Evolutionary conservation across 1,284 basidiomycete genomes (phyloP).

Genomic region (Apiotrichum mycotoxinovorans): DNA sequence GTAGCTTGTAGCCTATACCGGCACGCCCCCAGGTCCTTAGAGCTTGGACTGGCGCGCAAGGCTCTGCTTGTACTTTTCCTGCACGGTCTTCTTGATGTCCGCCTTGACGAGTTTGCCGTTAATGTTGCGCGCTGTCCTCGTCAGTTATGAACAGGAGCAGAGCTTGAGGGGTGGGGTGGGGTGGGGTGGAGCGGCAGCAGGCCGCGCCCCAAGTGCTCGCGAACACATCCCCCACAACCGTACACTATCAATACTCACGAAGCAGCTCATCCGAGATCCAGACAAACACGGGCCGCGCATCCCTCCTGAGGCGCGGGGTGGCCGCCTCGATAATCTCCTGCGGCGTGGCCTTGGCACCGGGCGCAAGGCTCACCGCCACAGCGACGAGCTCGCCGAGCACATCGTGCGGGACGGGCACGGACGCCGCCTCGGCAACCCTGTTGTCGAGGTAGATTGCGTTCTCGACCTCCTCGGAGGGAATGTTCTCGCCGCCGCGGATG

Average conservation of each 20-base stretch:
- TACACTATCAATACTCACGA: constrained; percentile 1
- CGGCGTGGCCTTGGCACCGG: constrained; percentile 7
- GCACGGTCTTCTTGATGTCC: constrained; percentile 11
- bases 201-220: no score
- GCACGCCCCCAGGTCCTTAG: background rate
- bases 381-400: constrained; percentile 42
- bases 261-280: background rate
- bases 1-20: no score
- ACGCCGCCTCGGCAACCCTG: constrained; percentile 34
- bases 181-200: no score
- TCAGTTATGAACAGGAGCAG: background rate
- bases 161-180: no score
- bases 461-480: constrained; percentile 39
- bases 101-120: constrained; percentile 13
- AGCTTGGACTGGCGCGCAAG: constrained; percentile 6
- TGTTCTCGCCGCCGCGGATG: constrained; percentile 46
- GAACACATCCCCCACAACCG: no score
- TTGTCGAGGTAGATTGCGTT: constrained; percentile 39
- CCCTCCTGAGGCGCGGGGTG: background rate
- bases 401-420: constrained; percentile 35
- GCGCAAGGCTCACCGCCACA: constrained; percentile 29
- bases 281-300: constrained; percentile 3
- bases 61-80: background rate
- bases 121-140: background rate
- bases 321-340: constrained; percentile 13